Conservation (phyloP, 2,329 filamentous ascomycete genomes). For the Tolypocladium inflatum region DNA sequence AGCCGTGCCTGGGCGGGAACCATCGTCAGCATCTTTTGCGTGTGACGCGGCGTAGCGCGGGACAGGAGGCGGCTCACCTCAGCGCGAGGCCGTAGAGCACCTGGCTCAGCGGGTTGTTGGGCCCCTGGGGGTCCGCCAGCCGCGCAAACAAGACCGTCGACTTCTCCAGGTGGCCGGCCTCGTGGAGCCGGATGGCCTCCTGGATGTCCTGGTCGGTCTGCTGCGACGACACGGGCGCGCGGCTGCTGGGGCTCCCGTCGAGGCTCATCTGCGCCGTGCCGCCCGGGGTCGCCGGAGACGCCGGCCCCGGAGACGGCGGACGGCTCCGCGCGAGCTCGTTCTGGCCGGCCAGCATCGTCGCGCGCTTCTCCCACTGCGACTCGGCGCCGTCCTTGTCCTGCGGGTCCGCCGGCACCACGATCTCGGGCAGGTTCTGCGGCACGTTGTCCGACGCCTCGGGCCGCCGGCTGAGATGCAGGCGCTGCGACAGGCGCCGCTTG, state of each 20-base stretch:
- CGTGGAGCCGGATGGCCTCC: slow-evolving; percentile 89
- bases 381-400: slow-evolving; percentile 42
- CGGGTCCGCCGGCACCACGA: slow-evolving; percentile 39
- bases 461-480: slow-evolving; percentile 56
- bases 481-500: slow-evolving; percentile 51
- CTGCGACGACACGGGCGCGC: slow-evolving; percentile 33
- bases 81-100: slow-evolving; percentile 91
- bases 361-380: slow-evolving; percentile 83
- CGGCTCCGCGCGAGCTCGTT: slow-evolving; percentile 39
- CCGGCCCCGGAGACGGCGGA: slow-evolving; percentile 26
- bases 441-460: slow-evolving; percentile 61
- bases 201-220: slow-evolving; percentile 67
- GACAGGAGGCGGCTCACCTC: slow-evolving; percentile 41
- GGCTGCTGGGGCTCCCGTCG: slow-evolving; percentile 7
- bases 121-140: slow-evolving; percentile 72
- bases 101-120: slow-evolving; percentile 89
- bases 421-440: slow-evolving; percentile 70
- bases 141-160: slow-evolving; percentile 81
- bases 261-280: slow-evolving; percentile 18
- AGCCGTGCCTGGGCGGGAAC: slow-evolving; percentile 61
- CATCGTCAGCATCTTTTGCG: slow-evolving; percentile 9
- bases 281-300: slow-evolving; percentile 2
- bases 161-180: slow-evolving; percentile 65
- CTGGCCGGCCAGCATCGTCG: slow-evolving; percentile 72
- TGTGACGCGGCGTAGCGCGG: slow-evolving; percentile 7